Evolutionary conservation across 2,329 filamentous ascomycete species (phyloP), one percentile per base, ranked within the genome.

Genomic region (Bimuria novae-zelandiae): DNA sequence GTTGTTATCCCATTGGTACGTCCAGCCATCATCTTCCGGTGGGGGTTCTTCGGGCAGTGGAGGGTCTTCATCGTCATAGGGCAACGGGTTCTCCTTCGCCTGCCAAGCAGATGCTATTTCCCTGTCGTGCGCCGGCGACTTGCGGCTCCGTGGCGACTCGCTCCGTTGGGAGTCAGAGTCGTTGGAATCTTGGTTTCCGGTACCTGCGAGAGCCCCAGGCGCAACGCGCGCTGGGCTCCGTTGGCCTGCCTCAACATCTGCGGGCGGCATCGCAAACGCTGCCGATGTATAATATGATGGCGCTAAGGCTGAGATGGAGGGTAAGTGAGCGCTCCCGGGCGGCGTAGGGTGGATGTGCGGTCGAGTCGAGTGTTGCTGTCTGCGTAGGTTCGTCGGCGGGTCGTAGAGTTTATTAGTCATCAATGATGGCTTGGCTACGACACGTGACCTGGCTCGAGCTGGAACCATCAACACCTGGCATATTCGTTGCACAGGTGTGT

Each of bases 1-100:
- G 46, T 73, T 80, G 21, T 82, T 75, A 64, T 95, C 90, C 89
- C 89, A 95, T 53, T 89, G 80, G 30, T 85, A 86, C 54, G 89
- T 86, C 92, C 92, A 96, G 54, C 92, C 92, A 70, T 88, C 84
- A 52, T 87, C 81, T 48, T 80, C 71, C 57, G 66, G 68, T 23
- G 72, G 77, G 32, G 79, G 76, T 72, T 84, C 82, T 49, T 79
- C 72, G 45, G 84, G 84, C 10, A 77, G 69, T 12, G 73, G 72
- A 50, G 73, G 71, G 22, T 65, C 65, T 45, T 68, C 60, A 27
- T 68, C 67, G 23, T 65, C 62, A 30, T 54, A 49, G 39, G 68
- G 65, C 43, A 69, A 59, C 7, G 66, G 65, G n/a, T 65, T 57
- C 10, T 57, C 54, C 21, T 52, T 50, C 7, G 50, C 41, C 32